Percentiles rank a stretch among this genome's conserved stretches.
phyloP scores from a whole-genome alignment of 225 moss, liverwort and hornwort genomes.

The Neckera pumila region DNA sequence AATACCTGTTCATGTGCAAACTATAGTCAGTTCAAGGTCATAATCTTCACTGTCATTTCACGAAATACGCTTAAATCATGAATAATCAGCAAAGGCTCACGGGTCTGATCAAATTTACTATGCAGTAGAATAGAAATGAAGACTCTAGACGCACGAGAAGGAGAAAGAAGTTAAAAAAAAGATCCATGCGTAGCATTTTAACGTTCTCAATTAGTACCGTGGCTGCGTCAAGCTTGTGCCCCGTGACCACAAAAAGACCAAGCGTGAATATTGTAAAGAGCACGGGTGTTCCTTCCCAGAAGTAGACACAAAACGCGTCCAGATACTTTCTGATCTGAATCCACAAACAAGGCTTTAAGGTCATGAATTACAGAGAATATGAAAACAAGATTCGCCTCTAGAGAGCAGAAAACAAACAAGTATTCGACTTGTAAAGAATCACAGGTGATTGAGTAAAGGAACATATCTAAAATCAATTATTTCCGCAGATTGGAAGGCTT shows the following conservation, averaged over 20 bases:
- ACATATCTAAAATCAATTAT: neutral
- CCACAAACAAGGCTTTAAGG: neutral
- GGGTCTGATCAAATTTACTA: neutral
- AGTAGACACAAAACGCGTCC: slow-evolving; percentile 91
- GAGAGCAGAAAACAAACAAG: neutral
- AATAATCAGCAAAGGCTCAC: neutral
- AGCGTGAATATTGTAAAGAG: slow-evolving; percentile 88
- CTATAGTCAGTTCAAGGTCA: neutral
- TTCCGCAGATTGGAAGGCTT: neutral
- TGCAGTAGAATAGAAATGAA: neutral
- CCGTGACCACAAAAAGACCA: slow-evolving; percentile 70
- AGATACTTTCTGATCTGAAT: slow-evolving; percentile 75
- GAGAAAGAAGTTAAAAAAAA: neutral
- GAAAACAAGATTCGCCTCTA: neutral
- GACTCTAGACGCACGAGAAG: neutral
- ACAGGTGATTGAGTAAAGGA: neutral
- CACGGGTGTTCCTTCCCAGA: slow-evolving; percentile 87
- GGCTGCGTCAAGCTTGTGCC: slow-evolving; percentile 73
- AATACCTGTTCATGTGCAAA: slow-evolving; percentile 52
- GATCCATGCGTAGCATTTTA: neutral
- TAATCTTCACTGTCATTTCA: neutral
- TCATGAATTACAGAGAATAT: neutral
- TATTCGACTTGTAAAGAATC: neutral
- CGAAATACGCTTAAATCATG: neutral
- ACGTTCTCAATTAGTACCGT: slow-evolving; percentile 39